phyloP scores from a whole-genome alignment of 257 asterid species.

The Petunia secreta region DNA sequence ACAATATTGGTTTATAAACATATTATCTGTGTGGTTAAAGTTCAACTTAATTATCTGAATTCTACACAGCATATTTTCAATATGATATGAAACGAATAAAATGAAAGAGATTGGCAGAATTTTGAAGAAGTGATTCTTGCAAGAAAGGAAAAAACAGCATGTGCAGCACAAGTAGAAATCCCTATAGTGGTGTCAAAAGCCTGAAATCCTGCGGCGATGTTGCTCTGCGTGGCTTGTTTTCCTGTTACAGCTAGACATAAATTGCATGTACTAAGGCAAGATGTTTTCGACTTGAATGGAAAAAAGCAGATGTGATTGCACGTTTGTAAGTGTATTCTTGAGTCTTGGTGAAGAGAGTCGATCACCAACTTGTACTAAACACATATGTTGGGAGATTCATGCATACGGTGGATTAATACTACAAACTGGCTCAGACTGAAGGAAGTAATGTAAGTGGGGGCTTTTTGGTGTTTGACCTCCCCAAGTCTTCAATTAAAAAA shows the following conservation, averaged over 20 bases:
- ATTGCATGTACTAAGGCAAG: neutral
- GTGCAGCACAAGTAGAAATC: neutral
- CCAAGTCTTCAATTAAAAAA: too few relatives aligned
- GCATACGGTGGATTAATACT: too few relatives aligned
- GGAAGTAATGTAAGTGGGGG: too few relatives aligned
- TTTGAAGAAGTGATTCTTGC: slow-evolving; percentile 15
- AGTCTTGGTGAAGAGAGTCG: too few relatives aligned
- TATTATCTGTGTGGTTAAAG: neutral
- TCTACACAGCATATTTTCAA: neutral
- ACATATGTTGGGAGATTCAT: too few relatives aligned
- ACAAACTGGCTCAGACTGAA: too few relatives aligned
- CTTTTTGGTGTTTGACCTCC: too few relatives aligned
- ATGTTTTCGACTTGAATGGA: neutral
- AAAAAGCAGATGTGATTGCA: neutral
- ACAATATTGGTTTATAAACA: neutral
- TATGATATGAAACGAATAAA: neutral
- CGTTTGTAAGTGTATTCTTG: neutral
- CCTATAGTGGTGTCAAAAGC: slow-evolving; percentile 13
- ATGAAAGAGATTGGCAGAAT: neutral
- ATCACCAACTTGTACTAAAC: too few relatives aligned
- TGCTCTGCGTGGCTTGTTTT: neutral
- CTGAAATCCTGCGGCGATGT: neutral
- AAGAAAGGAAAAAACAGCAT: neutral
- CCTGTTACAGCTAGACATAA: neutral
- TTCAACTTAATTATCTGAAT: neutral